Evolutionary conservation across 768 basidiomycete genomes (phyloP), one percentile per base, ranked within the genome.

Genomic region (Candolleomyces aberdarensis): DNA sequence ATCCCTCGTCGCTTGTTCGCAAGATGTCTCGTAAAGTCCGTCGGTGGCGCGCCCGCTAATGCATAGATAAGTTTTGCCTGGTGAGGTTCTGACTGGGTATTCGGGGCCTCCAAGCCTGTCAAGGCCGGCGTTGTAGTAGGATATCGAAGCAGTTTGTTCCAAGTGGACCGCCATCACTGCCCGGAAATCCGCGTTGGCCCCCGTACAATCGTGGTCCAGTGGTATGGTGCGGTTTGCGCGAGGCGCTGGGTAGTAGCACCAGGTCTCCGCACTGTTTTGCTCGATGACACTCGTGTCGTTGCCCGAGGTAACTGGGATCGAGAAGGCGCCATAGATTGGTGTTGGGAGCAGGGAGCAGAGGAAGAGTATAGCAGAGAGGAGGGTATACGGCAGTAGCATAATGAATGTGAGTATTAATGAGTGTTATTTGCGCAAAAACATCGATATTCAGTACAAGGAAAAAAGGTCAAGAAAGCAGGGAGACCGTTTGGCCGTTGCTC

Each of bases 221-320:
- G 13, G 51, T 15, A 52, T 13, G 3, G 51, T 52, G 51, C 51
- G 51, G 13, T 52, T 29, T 15, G 22, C 19, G 22, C 22, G 22
- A 13, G 51, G 51, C 14, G 51, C 51, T 29, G 51, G 51, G 51
- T 52, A 52, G 51, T 29, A 52, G 51, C 51, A 52, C 51, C 51
- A 52, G 8, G 51, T 29, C 13, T 3, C 20, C 1, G 51, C 51
- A 9, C 32, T 29, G 51, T 52, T 52, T 32, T 52, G 51, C 31
- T 52, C 51, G 29, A 52, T 32, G 51, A 29, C 29, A 19, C 51
- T 52, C 10, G 51, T 52, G 19, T 52, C 51, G 31, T 52, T 52
- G 22, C 51, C 51, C 13, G 51, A 52, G 8, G 51, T 52, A 7
- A 52, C 51, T 19, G 22, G 3, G 51, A 32, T 19, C 11, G 51